Base-by-base conservation (phyloP, 2,329 filamentous ascomycete species). In the Aspergillus sp. region DNA sequence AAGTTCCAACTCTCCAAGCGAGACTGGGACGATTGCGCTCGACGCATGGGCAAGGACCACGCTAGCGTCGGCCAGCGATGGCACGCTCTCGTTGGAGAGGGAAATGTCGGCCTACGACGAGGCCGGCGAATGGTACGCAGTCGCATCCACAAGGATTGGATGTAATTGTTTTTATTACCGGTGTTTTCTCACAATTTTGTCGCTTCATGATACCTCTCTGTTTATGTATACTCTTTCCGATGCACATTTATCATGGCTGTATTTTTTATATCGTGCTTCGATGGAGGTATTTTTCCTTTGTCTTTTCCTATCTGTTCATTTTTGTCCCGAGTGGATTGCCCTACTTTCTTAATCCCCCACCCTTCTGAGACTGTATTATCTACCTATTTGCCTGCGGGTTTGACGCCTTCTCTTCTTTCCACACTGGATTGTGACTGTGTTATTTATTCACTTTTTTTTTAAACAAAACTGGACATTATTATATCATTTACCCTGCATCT, bases 11-110 rank as follows among this genome's bases (percentile, higher is more conserved):
- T 80, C 5, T 77, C 76, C 27, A 70, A 73, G 50, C 66, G 67
- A 50, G 76, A 79, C 50, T 79, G 77, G 78, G 73, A 76, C 24
- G 77, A 79, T 27, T 80, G 77, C 61, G 77, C 77, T 20, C 70
- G 71, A 34, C 68, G 61, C 54, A 70, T 80, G 61, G 77, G 77
- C 50, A 73, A 72, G 48, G 73, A 76, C 48, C 66, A 72, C 30
- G 73, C 73, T 17, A 75, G 72, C 49, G 67, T 79, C 22, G 75
- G 74, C n/a, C 68, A 66, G 52, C 66, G 78, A 50, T 80, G 77
- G 77, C 72, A 70, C 50, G 65, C 72, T 41, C 72, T 80, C 12
- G 65, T 80, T 17, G 72, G 72, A 9, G 71, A 77, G 55, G 77
- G 77, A n/a, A 73, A 77, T 53, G 69, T 79, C 19, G 75, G 75